Percentiles rank a stretch among this genome's conserved stretches.
phyloP scores from a whole-genome alignment of 2,329 filamentous ascomycete species.

The Reticulascus tulasneorum region DNA sequence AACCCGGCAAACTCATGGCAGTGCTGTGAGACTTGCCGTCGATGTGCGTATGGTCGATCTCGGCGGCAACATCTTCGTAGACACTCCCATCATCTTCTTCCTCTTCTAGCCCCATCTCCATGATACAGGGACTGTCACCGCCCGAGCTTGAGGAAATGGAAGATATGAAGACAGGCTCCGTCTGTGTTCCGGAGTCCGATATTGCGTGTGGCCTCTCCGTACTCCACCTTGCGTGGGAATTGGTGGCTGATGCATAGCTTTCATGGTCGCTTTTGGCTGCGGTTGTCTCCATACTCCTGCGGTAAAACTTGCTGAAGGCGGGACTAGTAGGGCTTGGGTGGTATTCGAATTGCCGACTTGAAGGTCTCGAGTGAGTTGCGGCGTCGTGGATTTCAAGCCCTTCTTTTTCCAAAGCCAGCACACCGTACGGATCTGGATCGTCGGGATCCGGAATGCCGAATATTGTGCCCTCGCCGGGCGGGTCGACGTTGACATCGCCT shows the following conservation, averaged over 20 bases:
- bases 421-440: constrained; percentile 34
- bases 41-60: constrained; percentile 58
- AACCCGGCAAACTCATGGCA: too few species aligned
- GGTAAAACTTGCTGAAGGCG: constrained; percentile 18
- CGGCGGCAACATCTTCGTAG: constrained; percentile 45
- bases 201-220: constrained; percentile 67
- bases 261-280: constrained; percentile 1
- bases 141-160: constrained; percentile 52
- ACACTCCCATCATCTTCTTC: constrained; percentile 36
- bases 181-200: constrained; percentile 67
- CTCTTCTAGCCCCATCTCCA: constrained; percentile 42
- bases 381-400: constrained; percentile 32
- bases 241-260: too few species aligned
- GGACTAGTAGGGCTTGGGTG: constrained; percentile 31
- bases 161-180: constrained; percentile 48
- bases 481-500: constrained; percentile 29
- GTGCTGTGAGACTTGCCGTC: too few species aligned
- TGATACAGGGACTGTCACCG: constrained; percentile 52
- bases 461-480: constrained; percentile 18
- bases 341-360: constrained; percentile 32
- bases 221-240: too few species aligned
- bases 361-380: constrained; percentile 26
- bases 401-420: constrained; percentile 29
- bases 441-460: constrained; percentile 33
- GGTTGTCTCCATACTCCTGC: constrained; percentile 5